Conservation (phyloP, 345 rosid genomes). For the Syzygium aromaticum region DNA sequence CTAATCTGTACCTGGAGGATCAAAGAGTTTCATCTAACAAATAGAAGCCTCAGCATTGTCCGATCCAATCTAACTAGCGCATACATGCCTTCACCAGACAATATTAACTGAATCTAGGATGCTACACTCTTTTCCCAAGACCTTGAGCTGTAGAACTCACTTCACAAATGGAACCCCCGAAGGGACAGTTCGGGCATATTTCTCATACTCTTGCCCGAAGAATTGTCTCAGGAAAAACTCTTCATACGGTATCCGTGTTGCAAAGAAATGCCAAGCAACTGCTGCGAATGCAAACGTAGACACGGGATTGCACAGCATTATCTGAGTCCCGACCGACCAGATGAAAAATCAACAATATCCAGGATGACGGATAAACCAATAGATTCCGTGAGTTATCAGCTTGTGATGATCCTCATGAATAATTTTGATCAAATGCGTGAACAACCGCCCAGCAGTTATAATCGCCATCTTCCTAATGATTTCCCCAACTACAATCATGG, state of each 20-base stretch:
- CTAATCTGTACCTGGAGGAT: not conserved
- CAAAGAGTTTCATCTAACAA: not conserved
- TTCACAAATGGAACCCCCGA: conserved; percentile 15
- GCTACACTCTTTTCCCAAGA: not conserved
- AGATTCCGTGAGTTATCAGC: conserved; percentile 30
- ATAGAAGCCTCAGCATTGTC: not conserved
- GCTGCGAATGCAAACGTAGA: conserved; percentile 24
- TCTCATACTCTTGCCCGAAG: conserved; percentile 1
- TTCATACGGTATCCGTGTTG: conserved; percentile 7
- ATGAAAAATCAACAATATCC: conserved; percentile 33
- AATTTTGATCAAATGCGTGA: conserved; percentile 30
- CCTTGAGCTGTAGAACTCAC: not conserved
- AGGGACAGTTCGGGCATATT: conserved; percentile 7
- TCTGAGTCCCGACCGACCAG: conserved; percentile 37
- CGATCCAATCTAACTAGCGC: not conserved
- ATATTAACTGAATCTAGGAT: not conserved
- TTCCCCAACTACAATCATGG: conserved; percentile 25
- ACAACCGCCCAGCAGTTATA: conserved; percentile 33
- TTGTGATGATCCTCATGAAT: conserved; percentile 26
- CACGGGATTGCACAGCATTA: conserved; percentile 38
- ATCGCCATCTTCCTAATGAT: conserved; percentile 26
- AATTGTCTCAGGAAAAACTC: conserved; percentile 10
- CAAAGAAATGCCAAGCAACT: conserved; percentile 24
- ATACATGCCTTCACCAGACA: no score
- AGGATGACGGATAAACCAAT: conserved; percentile 30